Base-by-base conservation (phyloP, 2,329 filamentous ascomycete species). In the Phyllosticta ampelicida region DNA sequence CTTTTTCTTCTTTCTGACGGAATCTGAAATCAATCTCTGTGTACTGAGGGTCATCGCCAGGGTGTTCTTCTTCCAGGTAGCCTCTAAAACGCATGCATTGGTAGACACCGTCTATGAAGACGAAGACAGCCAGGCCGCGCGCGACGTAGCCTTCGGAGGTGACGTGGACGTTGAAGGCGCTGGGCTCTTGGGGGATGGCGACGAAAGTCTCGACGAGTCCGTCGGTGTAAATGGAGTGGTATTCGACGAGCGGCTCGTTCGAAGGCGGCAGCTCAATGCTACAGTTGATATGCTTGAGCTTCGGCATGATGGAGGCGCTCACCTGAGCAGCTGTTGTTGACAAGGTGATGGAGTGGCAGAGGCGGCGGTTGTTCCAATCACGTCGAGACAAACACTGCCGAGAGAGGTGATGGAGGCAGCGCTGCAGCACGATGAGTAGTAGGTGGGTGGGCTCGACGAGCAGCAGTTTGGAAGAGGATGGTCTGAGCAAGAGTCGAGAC, bases 61-160 rank as follows among this genome's bases (percentile, higher is more conserved):
- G 13, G 16, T 44, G 4, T n/a, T 44, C 36, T 18, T 44, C 36
- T 18, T n/a, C 6, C 36, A 44, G 36, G 36, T 44, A 13, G 13
- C 11, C 36, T 18, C 36, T 44, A 16, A 44, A 44, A 59, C 80
- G 78, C 60, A 82, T 82, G 67, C 78, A 80, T 63, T 82, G 80
- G 61, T 82, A 82, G 5, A 77, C 67, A 18, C 80, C 80, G 62
- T 83, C 80, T 48, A 82, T 80, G 69, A 76, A 82, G 23, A 82
- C 78, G 60, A 78, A 79, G 66, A 79, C 75, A 1, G 78, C 75
- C 10, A 83, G 66, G 0, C 80, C 80, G 21, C 76, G 72, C 1
- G 76, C 76, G 61, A 82, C 79, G 68, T 77, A 82, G 28, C 73
- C 75, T 36, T 67, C 68, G 0, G 78, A 78, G 2, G 67, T 73